These are phyloP conservation scores for Fusarium sp. DNA, from an alignment of 2,329 filamentous ascomycete species.

Conservation along the genomic window DNA sequence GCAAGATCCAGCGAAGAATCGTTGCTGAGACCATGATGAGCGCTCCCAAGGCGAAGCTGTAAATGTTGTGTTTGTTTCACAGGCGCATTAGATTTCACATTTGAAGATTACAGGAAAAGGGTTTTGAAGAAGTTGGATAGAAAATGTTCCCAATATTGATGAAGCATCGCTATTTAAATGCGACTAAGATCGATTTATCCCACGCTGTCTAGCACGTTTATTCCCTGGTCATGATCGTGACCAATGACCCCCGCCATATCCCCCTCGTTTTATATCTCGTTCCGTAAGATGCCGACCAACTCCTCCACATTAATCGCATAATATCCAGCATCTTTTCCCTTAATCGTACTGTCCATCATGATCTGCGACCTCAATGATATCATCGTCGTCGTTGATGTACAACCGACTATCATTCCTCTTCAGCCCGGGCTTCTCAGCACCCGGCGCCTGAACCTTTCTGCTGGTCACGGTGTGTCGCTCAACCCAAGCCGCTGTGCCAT, in stretches of 20 bases:
- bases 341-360: constrained; percentile 41
- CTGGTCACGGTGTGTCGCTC: constrained; percentile 46
- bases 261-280: not conserved
- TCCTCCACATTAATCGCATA: constrained; percentile 23
- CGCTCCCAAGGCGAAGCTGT: constrained; percentile 63
- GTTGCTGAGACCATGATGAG: constrained; percentile 88
- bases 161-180: constrained; percentile 18
- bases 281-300: not conserved
- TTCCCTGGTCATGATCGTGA: not conserved
- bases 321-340: not conserved
- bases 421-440: constrained; percentile 10
- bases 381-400: constrained; percentile 42
- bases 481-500: constrained; percentile 50
- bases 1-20: constrained; percentile 85
- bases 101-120: not conserved
- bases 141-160: constrained; percentile 7
- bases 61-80: constrained; percentile 35
- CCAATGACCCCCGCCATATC: not conserved
- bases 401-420: constrained; percentile 40
- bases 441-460: constrained; percentile 19
- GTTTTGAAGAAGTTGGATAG: not conserved
- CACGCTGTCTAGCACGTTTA: constrained; percentile 9
- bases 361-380: constrained; percentile 40
- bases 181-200: not conserved
- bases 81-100: not conserved